These are phyloP conservation scores for Friedmanniomyces simplex DNA, from an alignment of 495 filamentous ascomycete species.

Conservation along the genomic window DNA sequence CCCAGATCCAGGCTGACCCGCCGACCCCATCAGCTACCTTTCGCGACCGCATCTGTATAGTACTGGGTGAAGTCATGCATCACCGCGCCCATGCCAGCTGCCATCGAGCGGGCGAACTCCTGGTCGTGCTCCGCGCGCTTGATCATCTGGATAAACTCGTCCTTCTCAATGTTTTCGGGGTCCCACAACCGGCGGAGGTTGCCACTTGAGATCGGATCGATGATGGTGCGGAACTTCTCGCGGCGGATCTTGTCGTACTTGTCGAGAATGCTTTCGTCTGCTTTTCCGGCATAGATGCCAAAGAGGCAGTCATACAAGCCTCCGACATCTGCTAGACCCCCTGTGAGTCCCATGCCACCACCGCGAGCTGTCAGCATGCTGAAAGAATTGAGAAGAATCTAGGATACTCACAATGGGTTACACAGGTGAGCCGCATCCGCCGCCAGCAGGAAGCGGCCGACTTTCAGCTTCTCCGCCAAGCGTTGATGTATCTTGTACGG, in stretches of 20 bases:
- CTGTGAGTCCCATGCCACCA: constrained; percentile 51
- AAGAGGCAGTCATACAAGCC: constrained; percentile 45
- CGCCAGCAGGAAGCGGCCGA: constrained; percentile 44
- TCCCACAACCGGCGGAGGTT: constrained; percentile 37
- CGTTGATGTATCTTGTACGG: constrained; percentile 55
- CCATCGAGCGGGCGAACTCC: constrained; percentile 9
- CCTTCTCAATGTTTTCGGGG: constrained; percentile 30
- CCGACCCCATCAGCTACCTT: too few relatives aligned
- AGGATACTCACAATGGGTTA: constrained; percentile 38
- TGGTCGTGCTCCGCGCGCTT: constrained; percentile 12
- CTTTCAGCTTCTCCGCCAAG: constrained; percentile 45
- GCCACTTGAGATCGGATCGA: constrained; percentile 44
- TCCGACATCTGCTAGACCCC: constrained; percentile 49
- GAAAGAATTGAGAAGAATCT: background rate
- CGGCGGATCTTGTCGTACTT: constrained; percentile 46
- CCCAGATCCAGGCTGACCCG: too few relatives aligned
- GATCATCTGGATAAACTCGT: constrained; percentile 34
- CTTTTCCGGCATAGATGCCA: constrained; percentile 43
- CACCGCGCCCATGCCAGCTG: background rate
- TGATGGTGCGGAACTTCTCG: constrained; percentile 44
- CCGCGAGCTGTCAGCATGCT: constrained; percentile 14
- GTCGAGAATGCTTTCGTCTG: constrained; percentile 45
- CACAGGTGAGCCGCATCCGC: constrained; percentile 51
- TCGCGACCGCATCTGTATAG: background rate
- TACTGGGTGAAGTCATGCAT: constrained; percentile 20